These are phyloP conservation scores for Spirogloea muscicola DNA, from an alignment of 139 green algal species.

Conservation along the genomic window DNA sequence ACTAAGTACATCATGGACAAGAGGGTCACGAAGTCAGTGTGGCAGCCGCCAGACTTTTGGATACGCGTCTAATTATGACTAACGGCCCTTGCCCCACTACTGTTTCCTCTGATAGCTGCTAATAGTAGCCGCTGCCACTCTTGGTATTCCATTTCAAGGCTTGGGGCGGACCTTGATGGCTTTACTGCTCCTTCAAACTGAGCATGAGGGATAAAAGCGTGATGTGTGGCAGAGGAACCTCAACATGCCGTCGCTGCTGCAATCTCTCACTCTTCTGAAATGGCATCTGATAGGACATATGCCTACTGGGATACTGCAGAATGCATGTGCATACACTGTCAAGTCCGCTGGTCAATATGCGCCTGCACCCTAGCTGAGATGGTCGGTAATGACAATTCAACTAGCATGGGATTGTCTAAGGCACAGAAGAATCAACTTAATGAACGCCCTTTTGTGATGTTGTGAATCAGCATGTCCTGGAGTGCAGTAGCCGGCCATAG, in stretches of 20 bases:
- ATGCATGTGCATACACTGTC: not conserved
- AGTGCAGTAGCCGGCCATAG: too few species aligned
- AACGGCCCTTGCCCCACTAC: not conserved
- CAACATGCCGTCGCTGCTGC: not conserved
- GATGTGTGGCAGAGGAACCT: not conserved
- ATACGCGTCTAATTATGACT: not conserved
- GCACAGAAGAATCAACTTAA: too few species aligned
- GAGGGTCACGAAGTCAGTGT: not conserved
- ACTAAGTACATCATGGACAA: not conserved
- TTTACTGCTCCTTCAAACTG: not conserved
- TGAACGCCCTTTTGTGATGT: too few species aligned
- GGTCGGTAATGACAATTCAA: not conserved
- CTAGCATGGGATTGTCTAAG: not conserved
- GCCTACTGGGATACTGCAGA: not conserved
- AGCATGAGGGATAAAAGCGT: not conserved
- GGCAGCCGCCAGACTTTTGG: not conserved
- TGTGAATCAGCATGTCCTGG: too few species aligned
- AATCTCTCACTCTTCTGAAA: too few species aligned
- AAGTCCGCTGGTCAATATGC: not conserved
- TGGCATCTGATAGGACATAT: not conserved
- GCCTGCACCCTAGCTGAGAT: not conserved
- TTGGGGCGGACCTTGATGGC: not conserved
- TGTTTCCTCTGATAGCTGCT: not conserved
- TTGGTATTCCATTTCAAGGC: not conserved
- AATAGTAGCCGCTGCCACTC: not conserved